phyloP scores from a whole-genome alignment of 805 yeast species.

The Kockiozyma suomiensis region DNA sequence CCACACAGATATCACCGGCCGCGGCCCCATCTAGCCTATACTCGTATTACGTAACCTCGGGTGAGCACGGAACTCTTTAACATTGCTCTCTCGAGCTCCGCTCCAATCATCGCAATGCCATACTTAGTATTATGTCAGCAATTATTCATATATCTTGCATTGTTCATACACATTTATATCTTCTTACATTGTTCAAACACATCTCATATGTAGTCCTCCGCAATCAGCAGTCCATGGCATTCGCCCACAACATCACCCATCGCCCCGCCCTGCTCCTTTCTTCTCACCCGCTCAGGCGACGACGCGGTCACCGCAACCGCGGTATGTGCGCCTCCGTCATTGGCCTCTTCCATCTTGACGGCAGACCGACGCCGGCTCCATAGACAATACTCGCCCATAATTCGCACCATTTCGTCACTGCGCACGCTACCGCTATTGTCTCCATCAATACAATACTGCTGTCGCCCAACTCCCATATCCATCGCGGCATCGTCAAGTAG shows the following conservation, averaged over 20 bases:
- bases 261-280: background rate
- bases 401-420: constrained; percentile 8
- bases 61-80: constrained; percentile 1
- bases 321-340: background rate
- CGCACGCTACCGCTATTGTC: background rate
- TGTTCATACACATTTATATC: too few relatives aligned
- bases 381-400: constrained; percentile 12
- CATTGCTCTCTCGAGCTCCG: background rate
- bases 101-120: background rate
- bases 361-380: constrained; percentile 9
- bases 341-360: background rate
- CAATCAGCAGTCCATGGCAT: constrained; percentile 3
- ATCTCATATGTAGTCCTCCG: constrained; percentile 9
- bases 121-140: too few relatives aligned
- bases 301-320: background rate
- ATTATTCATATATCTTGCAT: background rate
- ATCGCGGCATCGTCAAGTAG: constrained; percentile 10
- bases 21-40: too few relatives aligned
- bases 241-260: constrained; percentile 1
- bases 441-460: background rate
- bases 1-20: too few relatives aligned
- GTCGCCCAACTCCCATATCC: constrained; percentile 2
- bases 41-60: background rate
- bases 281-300: background rate
- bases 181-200: too few relatives aligned